Base-by-base conservation (phyloP, 495 filamentous ascomycete genomes). In the Symbiotaphrina buchneri region DNA sequence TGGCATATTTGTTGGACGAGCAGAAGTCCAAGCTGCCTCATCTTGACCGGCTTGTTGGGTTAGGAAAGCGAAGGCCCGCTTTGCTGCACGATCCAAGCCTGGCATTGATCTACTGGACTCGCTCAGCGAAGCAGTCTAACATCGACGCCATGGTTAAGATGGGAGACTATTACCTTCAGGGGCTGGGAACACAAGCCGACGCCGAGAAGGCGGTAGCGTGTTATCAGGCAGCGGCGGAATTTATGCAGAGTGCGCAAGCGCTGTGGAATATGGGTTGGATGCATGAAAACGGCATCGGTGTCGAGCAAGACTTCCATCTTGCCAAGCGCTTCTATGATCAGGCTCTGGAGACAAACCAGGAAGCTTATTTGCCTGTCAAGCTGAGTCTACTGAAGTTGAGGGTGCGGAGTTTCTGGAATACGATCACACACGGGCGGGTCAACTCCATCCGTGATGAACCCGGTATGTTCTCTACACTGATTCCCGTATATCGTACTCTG, bases 241-340 rank as follows among this genome's bases (percentile, higher is more conserved):
- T 70, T 30, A 67, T 81, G 42, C 78, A 80, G 43, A 87, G 79
- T 44, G 84, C 85, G 17, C 87, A 95, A 54, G 90, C 90, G 8
- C 71, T 92, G 33, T 99, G 81, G 67, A 94, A 99, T 40, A 58
- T 99, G 8, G 87, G 87, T 10, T 99, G 87, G 87, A 95, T 99
- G 80, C 82, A 99, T 49, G 87, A 99, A 52, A 94, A 95, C 44
- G 87, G 87, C 2, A 59, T 95, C 27, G 82, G 85, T 7, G 71
- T 94, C 2, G 70, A 75, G 21, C 87, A 99, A 45, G 87, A 99
- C 47, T 99, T 87, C 47, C 87, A 95, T 45, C 71, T 99, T 22
- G 87, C 90, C 3, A 99, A 99, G 52, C 58, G 87, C 16, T 90
- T 78, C 51, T 99, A 99, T 45, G 87, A 99, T 45, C 61, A 81